phyloP scores from a whole-genome alignment of 148 eudicot genomes.

The Chenopodium berlandieri region DNA sequence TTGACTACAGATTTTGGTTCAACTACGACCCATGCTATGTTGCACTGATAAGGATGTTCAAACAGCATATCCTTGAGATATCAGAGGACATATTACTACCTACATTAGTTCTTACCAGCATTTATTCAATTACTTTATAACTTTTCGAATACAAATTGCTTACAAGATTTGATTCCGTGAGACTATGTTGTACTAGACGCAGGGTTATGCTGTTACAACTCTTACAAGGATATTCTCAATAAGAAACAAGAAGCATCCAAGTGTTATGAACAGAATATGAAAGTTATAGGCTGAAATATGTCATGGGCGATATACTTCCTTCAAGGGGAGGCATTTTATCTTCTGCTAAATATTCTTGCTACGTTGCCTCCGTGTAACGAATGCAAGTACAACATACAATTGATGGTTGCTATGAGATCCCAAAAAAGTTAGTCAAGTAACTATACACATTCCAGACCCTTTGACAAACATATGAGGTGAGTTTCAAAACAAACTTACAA shows the following conservation, averaged over 20 bases:
- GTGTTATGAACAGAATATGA: not conserved
- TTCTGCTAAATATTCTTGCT: conserved; percentile 12
- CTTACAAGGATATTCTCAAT: not conserved
- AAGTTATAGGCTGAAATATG: not conserved
- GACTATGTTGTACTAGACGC: not conserved
- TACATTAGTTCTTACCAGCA: not conserved
- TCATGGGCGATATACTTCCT: not conserved
- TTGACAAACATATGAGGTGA: not conserved
- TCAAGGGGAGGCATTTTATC: not conserved
- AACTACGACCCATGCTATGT: not conserved
- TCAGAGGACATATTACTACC: not conserved
- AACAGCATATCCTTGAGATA: not conserved
- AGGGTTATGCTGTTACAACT: not conserved
- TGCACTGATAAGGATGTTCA: not conserved
- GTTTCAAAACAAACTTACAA: not conserved
- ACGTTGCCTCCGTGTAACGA: not conserved
- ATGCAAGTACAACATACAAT: not conserved
- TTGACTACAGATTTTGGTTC: not conserved
- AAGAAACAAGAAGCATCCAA: not conserved
- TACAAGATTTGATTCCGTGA: not conserved
- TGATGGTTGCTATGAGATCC: not conserved
- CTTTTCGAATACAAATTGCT: not conserved
- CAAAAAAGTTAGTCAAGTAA: not conserved
- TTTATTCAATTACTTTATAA: not conserved
- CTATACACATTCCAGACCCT: not conserved